Base-by-base conservation (phyloP, 306 rosid species). In the Sesbania bispinosa region DNA sequence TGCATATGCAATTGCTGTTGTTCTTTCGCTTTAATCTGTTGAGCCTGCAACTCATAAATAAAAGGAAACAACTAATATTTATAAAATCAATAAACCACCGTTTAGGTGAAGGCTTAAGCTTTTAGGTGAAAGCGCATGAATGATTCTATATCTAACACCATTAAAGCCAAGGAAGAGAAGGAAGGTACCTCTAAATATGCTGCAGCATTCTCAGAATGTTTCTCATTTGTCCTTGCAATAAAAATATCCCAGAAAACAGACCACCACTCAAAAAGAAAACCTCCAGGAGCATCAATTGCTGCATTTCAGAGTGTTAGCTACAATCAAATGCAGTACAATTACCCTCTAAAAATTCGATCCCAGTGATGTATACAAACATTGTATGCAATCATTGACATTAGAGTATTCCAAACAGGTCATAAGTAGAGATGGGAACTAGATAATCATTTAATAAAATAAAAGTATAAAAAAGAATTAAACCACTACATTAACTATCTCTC, bases 201-300 rank as follows among this genome's bases (percentile, higher is more conserved):
- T 19, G 96, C 96, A 63, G 98, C 98, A 53, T 90, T 41, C 80
- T 93, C 97, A 1, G 98, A 93, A 88, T 93, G 98, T 79, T 90
- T 90, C 63, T 93, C 97, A 15, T 93, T 93, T 15, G 98, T 87
- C 79, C 97, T 87, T 0, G 97, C 90, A 61, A 90, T 93, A 64
- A 93, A 90, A 76, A 90, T 90, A 77, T 93, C 97, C 97, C 97
- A 93, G 70, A 90, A 90, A 69, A 93, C 98, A 83, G 96, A 93
- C 98, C 98, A 93, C 98, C 97, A 93, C 84, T 93, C 97, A 23
- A 85, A 93, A 65, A 93, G 96, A 74, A 90, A 93, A 35, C 98
- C 98, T 26, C 97, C 96, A 52, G 97, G 98, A 61, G 97, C 98
- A 90, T 93, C 98, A 83, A 90, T 93, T 67, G 98, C 97, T 93